A percentile compares a stretch with the other conserved stretches of the same genome.
These are phyloP conservation scores for Articulospora tetracladia DNA, from an alignment of 495 filamentous ascomycete species.

Conservation along the genomic window DNA sequence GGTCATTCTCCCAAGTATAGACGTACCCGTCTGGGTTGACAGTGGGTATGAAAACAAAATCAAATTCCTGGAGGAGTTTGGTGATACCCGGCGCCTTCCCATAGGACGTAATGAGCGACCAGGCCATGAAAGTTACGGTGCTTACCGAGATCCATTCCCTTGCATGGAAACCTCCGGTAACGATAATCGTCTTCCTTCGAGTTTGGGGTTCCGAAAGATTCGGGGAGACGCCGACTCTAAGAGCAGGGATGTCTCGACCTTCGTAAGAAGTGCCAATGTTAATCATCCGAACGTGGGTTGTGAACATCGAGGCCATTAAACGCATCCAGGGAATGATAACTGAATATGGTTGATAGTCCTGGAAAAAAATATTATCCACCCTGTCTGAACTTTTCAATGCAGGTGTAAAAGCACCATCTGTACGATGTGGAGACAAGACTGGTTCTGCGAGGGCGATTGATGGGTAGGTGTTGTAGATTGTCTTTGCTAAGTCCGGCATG, in stretches of 20 bases:
- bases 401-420: conserved; percentile 24
- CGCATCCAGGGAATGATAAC: conserved; percentile 87
- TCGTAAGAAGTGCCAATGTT: conserved; percentile 80
- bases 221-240: conserved; percentile 69
- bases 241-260: conserved; percentile 76
- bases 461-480: conserved; percentile 76
- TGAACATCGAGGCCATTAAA: conserved; percentile 82
- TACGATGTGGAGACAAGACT: conserved; percentile 14
- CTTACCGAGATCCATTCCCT: conserved; percentile 95
- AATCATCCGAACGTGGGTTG: conserved; percentile 67
- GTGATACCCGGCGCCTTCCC: conserved; percentile 64
- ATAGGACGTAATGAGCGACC: conserved; percentile 80
- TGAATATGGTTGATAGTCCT: conserved; percentile 76
- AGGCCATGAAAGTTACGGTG: conserved; percentile 87
- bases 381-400: conserved; percentile 32
- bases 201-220: conserved; percentile 33
- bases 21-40: conserved; percentile 93
- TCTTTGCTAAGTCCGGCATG: conserved; percentile 77
- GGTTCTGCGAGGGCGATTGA: conserved; percentile 15
- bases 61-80: conserved; percentile 72
- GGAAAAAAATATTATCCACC: conserved; percentile 68
- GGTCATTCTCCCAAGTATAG: conserved; percentile 88
- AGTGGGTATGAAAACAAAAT: conserved; percentile 86
- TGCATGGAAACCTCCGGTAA: conserved; percentile 83
- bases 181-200: conserved; percentile 72